Base-by-base conservation (phyloP, 768 basidiomycete genomes). In the Tulasnella sp. region DNA sequence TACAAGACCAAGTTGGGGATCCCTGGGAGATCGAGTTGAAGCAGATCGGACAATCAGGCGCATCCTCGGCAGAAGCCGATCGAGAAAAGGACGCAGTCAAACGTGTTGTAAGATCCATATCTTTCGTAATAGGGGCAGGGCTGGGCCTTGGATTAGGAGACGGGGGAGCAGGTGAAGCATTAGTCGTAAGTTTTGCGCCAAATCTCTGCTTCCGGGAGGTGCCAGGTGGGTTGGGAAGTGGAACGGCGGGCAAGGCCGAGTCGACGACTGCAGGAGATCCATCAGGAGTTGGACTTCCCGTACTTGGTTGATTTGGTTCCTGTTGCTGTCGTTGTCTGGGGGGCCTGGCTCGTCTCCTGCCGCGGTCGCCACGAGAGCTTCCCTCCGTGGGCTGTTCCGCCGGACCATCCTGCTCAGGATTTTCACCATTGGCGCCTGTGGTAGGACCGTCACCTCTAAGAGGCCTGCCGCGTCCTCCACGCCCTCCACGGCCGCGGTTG, bases 1-100 rank as follows among this genome's bases (percentile, higher is more conserved):
- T 92, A 85, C 97, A 98, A 0, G 94, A 96, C 94, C 96, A 97
- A 0, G 92, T 95, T 4, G 91, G 89, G 79, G 97, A 92, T 3
- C 90, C 90, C 2, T 96, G 96, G 46, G 91, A 90, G 60, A 98
- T 92, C 0, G 92, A 82, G 46, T 90, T 90, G 85, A 96, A 96
- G 85, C 97, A 99, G 82, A 86, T 83, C n/a, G 82, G 78, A 80
- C 85, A 85, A 93, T 97, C 28, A 37, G 82, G 75, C 22, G 91
- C 87, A 83, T 94, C 96, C 83, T 95, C 94, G 0, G 91, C 89
- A 82, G 90, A 94, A 3, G 92, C 89, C 0, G 90, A 90, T 82
- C 90, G 40, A 41, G 81, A 90, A 41, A 96, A 88, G 7, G 89
- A 89, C 37, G 89, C 89, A 24, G 89, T 93, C 79, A 96, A 90